phyloP scores from a whole-genome alignment of 2,329 filamentous ascomycete species.

The Achaetomium macrosporum region DNA sequence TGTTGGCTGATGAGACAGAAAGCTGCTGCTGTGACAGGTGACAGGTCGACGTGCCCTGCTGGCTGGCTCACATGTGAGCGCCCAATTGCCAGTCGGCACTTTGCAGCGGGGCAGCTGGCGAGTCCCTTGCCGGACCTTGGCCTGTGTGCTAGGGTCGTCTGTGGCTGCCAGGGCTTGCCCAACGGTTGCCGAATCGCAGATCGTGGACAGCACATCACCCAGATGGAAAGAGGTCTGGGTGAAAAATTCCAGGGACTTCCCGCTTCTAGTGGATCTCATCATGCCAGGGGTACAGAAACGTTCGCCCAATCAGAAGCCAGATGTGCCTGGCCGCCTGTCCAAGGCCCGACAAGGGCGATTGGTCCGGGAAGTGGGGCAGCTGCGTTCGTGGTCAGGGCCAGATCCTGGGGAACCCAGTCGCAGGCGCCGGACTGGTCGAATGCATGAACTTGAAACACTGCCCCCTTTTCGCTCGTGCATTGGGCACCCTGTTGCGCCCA shows the following conservation, averaged over 20 bases:
- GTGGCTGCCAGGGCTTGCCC: neutral
- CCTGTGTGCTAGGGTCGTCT: neutral
- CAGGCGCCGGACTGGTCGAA: slow-evolving; percentile 18
- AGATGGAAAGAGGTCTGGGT: neutral
- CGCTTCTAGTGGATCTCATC: neutral
- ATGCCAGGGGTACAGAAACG: slow-evolving; percentile 10
- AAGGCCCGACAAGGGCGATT: slow-evolving; percentile 12
- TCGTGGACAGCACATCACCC: neutral
- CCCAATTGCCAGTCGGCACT: slow-evolving; percentile 7
- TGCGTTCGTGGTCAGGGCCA: slow-evolving; percentile 8
- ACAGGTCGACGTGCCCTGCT: neutral
- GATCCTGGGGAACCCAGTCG: slow-evolving; percentile 22
- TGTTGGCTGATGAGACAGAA: slow-evolving; percentile 11
- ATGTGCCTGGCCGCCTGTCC: slow-evolving; percentile 16
- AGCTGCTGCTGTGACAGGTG: slow-evolving; percentile 9
- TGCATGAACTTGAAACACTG: slow-evolving; percentile 23
- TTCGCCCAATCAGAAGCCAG: slow-evolving; percentile 14
- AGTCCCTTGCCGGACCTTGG: neutral
- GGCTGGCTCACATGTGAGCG: neutral
- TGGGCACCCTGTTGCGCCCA: slow-evolving; percentile 1
- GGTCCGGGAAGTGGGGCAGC: slow-evolving; percentile 3
- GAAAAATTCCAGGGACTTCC: slow-evolving; percentile 3
- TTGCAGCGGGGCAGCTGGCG: slow-evolving; percentile 6
- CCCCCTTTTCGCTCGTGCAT: slow-evolving; percentile 15
- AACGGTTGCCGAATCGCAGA: slow-evolving; percentile 5